Percentiles rank a stretch among this genome's conserved stretches.
Conservation (phyloP, 371 early-diverging fungal genomes). For the Coemansia sp. region DNA sequence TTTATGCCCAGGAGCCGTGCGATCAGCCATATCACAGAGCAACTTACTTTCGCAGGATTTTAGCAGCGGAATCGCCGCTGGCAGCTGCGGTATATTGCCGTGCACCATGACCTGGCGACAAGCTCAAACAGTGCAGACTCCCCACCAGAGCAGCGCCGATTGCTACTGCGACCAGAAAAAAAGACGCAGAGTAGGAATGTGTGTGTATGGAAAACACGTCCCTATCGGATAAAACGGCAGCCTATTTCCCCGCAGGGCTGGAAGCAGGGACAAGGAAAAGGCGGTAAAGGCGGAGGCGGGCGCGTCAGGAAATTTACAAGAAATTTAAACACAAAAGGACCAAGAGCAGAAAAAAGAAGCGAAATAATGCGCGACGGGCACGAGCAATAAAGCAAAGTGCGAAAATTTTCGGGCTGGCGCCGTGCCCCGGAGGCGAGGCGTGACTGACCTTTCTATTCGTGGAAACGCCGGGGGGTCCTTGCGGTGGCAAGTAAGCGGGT, state of each 20-base stretch:
- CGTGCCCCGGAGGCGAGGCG: background rate
- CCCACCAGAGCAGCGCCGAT: background rate
- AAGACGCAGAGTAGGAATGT: background rate
- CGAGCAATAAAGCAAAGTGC: background rate
- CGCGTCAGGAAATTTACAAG: background rate
- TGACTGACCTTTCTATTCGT: background rate
- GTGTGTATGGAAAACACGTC: background rate
- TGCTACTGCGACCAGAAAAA: slow-evolving; percentile 1
- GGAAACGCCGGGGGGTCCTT: too few relatives aligned
- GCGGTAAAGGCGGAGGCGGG: background rate
- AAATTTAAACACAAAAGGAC: background rate
- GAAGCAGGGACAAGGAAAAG: slow-evolving; percentile 2
- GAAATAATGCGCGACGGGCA: background rate
- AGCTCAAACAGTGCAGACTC: background rate
- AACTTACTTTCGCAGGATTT: slow-evolving; percentile 50
- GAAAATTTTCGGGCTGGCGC: slow-evolving; percentile 1
- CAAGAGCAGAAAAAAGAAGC: background rate
- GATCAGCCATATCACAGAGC: background rate
- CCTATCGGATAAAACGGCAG: background rate
- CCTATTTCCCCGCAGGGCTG: background rate
- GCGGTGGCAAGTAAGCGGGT: background rate
- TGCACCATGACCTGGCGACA: slow-evolving; percentile 16
- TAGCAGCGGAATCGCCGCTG: slow-evolving; percentile 40
- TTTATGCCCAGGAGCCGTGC: background rate
- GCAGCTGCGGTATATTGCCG: slow-evolving; percentile 10